Percentiles rank a stretch among this genome's conserved stretches.
Evolutionary conservation across 1,284 basidiomycete genomes (phyloP).

Genomic region (Phylloporus sp.): DNA sequence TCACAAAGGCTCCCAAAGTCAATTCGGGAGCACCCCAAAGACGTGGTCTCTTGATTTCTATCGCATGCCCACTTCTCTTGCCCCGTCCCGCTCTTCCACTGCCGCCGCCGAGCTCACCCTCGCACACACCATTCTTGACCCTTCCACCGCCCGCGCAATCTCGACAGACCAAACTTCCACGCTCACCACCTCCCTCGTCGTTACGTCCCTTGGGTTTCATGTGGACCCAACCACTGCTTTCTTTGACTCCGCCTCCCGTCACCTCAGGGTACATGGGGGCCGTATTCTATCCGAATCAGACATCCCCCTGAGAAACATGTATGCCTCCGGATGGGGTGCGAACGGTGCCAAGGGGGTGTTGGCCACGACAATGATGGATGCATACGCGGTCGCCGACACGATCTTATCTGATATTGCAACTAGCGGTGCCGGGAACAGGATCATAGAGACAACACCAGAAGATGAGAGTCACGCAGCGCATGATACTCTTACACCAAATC

Average conservation of each 20-base stretch:
- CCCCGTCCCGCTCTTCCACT: conserved; percentile 29
- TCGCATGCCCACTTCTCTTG: conserved; percentile 65
- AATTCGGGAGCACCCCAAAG: conserved; percentile 53
- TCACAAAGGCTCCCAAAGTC: conserved; percentile 64
- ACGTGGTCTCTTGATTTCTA: conserved; percentile 86
- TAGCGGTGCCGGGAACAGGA: conserved; percentile 18
- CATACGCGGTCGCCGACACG: conserved; percentile 78
- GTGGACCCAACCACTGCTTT: conserved; percentile 62
- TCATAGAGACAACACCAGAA: conserved; percentile 18
- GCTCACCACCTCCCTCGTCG: conserved; percentile 74
- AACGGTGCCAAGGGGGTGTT: conserved; percentile 93
- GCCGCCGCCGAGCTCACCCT: conserved; percentile 51
- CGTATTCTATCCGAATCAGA: conserved; percentile 54
- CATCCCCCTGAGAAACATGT: conserved; percentile 63
- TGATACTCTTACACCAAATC: conserved; percentile 30
- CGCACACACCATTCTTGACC: conserved; percentile 65
- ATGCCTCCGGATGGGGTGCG: conserved; percentile 94
- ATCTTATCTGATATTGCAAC: conserved; percentile 61
- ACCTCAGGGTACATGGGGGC: conserved; percentile 57
- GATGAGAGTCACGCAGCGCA: conserved; percentile 34
- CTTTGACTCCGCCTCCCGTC: conserved; percentile 56
- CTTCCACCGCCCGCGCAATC: conserved; percentile 52
- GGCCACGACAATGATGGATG: conserved; percentile 93
- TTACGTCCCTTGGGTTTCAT: conserved; percentile 90
- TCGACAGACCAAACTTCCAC: conserved; percentile 61